These are phyloP conservation scores for Cryptococcus wingfieldii DNA, from an alignment of 1,284 basidiomycete genomes.

Conservation along the genomic window DNA sequence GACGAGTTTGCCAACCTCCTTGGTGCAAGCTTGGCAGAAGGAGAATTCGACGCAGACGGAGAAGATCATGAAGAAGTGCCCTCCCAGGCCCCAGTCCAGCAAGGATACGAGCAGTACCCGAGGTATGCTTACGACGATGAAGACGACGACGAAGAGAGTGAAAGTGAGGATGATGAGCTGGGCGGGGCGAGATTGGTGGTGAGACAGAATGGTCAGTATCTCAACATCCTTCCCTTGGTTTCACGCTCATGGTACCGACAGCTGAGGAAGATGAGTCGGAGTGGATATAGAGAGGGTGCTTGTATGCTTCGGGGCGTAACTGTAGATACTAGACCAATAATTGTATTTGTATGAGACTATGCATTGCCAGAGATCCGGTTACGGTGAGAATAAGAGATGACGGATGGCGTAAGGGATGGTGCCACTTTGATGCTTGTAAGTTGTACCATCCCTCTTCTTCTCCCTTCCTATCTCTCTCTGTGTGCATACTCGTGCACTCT, in stretches of 20 bases:
- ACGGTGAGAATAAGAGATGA: too few relatives aligned
- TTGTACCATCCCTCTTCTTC: too few relatives aligned
- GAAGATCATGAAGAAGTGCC: neutral
- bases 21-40: conserved; percentile 29
- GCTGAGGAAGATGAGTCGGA: conserved; percentile 12
- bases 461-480: too few relatives aligned
- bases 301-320: neutral
- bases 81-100: neutral
- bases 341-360: too few relatives aligned
- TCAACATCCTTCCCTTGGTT: neutral
- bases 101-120: neutral
- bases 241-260: neutral
- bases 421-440: too few relatives aligned
- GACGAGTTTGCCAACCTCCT: conserved; percentile 44
- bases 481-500: too few relatives aligned
- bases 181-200: conserved; percentile 32
- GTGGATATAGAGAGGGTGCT: conserved; percentile 6
- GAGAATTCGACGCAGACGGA: conserved; percentile 9
- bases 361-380: too few relatives aligned
- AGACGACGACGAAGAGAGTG: conserved; percentile 30
- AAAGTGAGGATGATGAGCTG: conserved; percentile 34
- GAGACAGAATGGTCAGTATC: conserved; percentile 1
- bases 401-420: too few relatives aligned
- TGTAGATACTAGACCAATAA: too few relatives aligned
- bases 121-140: conserved; percentile 17